phyloP scores from a whole-genome alignment of 2,329 filamentous ascomycete species.

The Fusarium sublunatum region DNA sequence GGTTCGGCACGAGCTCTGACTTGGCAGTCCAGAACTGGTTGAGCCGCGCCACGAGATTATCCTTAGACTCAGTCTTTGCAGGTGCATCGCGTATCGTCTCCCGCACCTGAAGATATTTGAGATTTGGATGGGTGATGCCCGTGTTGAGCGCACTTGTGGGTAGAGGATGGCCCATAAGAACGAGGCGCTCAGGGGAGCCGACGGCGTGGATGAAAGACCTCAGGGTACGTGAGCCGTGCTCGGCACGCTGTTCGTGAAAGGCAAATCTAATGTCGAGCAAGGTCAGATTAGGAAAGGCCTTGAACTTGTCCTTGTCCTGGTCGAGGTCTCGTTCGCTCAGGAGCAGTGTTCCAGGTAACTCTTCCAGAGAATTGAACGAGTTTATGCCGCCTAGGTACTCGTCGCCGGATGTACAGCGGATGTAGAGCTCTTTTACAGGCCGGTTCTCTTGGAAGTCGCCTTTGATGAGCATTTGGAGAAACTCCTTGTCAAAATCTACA shows the following conservation, averaged over 20 bases:
- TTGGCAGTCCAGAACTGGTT: conserved; percentile 22
- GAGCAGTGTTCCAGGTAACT: conserved; percentile 3
- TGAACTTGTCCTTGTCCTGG: conserved; percentile 23
- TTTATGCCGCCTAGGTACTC: conserved; percentile 2
- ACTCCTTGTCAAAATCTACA: conserved; percentile 26
- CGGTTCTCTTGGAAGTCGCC: conserved; percentile 18
- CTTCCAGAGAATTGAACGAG: conserved; percentile 2
- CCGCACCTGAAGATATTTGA: conserved; percentile 19
- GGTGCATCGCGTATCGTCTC: conserved; percentile 1
- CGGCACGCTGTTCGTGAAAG: background rate
- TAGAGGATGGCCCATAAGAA: conserved; percentile 12
- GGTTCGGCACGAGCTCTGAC: conserved; percentile 14
- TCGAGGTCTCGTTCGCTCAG: conserved; percentile 3
- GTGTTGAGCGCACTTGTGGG: conserved; percentile 3
- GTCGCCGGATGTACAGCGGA: conserved; percentile 13
- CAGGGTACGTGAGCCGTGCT: conserved; percentile 13
- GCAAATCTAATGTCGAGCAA: conserved; percentile 15
- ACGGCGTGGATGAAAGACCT: conserved; percentile 25
- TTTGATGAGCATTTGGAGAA: conserved; percentile 13
- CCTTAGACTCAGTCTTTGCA: background rate
- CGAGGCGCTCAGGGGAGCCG: conserved; percentile 20
- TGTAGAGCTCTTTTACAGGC: conserved; percentile 19
- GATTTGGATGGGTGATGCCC: conserved; percentile 7
- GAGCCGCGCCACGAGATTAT: conserved; percentile 4
- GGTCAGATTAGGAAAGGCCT: conserved; percentile 21